Evolutionary conservation across 106 monocot species (phyloP).

Genomic region (Ottelia alismoides): DNA sequence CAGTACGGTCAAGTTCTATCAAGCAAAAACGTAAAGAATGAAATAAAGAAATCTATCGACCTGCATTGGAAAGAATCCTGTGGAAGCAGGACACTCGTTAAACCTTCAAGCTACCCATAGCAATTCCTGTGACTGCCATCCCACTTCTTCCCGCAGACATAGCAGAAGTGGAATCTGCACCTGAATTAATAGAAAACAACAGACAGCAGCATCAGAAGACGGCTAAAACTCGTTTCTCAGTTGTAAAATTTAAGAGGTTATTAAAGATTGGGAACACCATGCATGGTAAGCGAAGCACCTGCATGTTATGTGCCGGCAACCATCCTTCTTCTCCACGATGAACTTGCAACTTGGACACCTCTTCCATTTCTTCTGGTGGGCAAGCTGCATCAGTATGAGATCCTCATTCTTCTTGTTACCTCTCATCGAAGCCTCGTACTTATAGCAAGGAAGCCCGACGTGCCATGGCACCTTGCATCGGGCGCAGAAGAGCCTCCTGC

Average conservation of each 20-base stretch:
- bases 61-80: no score
- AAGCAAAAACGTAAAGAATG: no score
- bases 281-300: slow-evolving; percentile 31
- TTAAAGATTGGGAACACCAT: no score
- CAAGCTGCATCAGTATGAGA: slow-evolving; percentile 30
- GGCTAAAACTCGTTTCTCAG: no score
- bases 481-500: slow-evolving; percentile 48
- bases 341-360: slow-evolving; percentile 53
- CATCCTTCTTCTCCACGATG: slow-evolving; percentile 46
- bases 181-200: neutral
- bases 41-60: no score
- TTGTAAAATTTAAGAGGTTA: no score
- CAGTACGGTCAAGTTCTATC: no score
- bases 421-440: slow-evolving; percentile 11
- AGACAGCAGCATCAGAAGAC: no score
- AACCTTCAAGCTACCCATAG: no score
- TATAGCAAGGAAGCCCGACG: slow-evolving; percentile 19
- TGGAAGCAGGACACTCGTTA: no score
- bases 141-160: neutral
- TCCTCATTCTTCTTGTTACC: slow-evolving; percentile 32
- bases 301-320: slow-evolving; percentile 48
- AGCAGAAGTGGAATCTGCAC: slow-evolving; percentile 11
- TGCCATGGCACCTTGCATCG: slow-evolving; percentile 54
- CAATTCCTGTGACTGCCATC: no score
- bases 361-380: slow-evolving; percentile 33